These are phyloP conservation scores for Porpolomopsis calyptriformis DNA, from an alignment of 768 basidiomycete genomes.

Conservation along the genomic window DNA sequence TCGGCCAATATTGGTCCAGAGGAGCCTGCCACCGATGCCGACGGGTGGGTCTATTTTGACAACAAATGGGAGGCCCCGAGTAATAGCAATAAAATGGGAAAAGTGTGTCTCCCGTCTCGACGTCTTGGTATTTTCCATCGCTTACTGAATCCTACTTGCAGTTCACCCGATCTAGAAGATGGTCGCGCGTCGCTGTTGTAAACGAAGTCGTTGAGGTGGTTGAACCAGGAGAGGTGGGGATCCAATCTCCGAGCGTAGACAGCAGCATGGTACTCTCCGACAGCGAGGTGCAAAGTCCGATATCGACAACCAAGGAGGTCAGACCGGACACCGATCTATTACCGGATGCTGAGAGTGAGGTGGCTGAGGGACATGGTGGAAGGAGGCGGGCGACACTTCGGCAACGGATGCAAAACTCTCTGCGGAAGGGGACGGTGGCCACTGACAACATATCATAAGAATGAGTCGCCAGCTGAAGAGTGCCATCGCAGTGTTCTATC, in stretches of 20 bases:
- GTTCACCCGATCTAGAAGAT: conserved; percentile 79
- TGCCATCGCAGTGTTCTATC: too few relatives aligned
- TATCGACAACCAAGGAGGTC: background rate
- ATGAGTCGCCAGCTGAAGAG: too few relatives aligned
- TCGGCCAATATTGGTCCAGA: conserved; percentile 30
- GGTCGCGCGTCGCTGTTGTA: conserved; percentile 77
- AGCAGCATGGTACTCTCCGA: too few relatives aligned
- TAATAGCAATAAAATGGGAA: conserved; percentile 75
- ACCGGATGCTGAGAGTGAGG: background rate
- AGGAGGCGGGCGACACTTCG: conserved; percentile 43
- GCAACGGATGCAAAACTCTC: conserved; percentile 43
- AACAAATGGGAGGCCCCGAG: conserved; percentile 88
- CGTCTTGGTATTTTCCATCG: conserved; percentile 1
- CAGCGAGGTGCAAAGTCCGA: background rate
- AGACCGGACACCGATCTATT: background rate
- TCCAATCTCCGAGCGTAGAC: background rate
- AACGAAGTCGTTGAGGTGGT: conserved; percentile 57
- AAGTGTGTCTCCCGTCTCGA: conserved; percentile 32
- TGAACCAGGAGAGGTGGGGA: conserved; percentile 27
- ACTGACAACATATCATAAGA: background rate
- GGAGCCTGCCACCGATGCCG: conserved; percentile 59
- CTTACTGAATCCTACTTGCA: conserved; percentile 18
- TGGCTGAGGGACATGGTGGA: background rate
- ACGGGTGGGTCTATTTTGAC: conserved; percentile 91
- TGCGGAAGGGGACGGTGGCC: background rate